phyloP scores from a whole-genome alignment of 306 rosid species.

The Inga oerstediana region DNA sequence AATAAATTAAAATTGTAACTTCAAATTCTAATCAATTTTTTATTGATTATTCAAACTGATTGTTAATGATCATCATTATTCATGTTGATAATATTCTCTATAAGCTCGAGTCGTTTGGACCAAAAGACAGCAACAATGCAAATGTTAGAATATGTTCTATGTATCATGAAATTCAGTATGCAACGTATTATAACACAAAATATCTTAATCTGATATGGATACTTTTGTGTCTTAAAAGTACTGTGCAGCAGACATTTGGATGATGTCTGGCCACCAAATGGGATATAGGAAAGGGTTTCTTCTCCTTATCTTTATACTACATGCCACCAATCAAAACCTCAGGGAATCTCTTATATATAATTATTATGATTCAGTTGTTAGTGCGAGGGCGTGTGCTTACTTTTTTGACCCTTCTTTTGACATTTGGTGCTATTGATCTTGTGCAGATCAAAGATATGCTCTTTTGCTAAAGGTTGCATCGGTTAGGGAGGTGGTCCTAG shows the following conservation, averaged over 20 bases:
- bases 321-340: background rate
- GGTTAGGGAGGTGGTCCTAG: conserved; percentile 89
- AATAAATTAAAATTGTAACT: too few relatives aligned
- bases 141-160: background rate
- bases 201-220: background rate
- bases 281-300: background rate
- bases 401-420: background rate
- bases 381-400: background rate
- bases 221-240: background rate
- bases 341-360: background rate
- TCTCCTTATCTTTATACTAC: background rate
- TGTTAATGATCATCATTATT: background rate
- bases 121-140: background rate
- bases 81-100: too few relatives aligned
- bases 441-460: conserved; percentile 72
- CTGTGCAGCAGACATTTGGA: background rate
- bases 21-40: background rate
- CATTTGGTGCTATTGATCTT: conserved; percentile 37
- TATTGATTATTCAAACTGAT: background rate
- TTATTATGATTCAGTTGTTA: conserved; percentile 20
- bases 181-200: background rate
- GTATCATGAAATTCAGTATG: background rate
- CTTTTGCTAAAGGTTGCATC: conserved; percentile 89
- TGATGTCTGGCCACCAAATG: background rate
- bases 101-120: background rate